Evolutionary conservation across 768 basidiomycete species (phyloP), one percentile per base, ranked within the genome.

Genomic region (Suillus variegatus): DNA sequence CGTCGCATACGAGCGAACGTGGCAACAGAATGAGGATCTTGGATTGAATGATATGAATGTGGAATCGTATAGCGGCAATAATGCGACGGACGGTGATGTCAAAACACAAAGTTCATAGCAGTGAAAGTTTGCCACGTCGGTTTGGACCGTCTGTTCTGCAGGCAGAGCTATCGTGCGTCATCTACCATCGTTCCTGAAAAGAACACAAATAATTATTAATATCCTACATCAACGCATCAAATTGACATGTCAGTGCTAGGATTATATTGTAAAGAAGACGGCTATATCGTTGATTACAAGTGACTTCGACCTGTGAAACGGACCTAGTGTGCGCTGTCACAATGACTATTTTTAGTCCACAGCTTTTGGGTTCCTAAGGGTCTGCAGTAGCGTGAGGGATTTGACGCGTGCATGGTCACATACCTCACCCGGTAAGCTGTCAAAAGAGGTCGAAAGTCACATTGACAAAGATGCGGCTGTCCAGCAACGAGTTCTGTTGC

Each of bases 1-100:
- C 61, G 93, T 91, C 74, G 74, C 77, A 63, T 99, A 99, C 73
- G 92, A 95, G 51, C 83, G 97, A 60, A 87, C 88, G 5, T 92
- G 85, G 81, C 86, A 94, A 52, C 95, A 99, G 81, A 95, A 99
- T 71, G 97, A 99, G 74, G 94, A 95, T 58, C 82, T 99, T 18
- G 97, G 97, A 6, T 76, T 99, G 73, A 94, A 95, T 70, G 93
- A 94, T 71, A 95, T 94, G 75, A 88, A 88, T 70, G 90, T 94
- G 1, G 93, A 94, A 70, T 44, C 18, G 8, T 44, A 44, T 9
- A 9, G 54, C 13, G 70, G 28, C 41, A 68, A 67, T 36, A 51
- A 66, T 36, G 57, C 66, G 60, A 62, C 46, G 40, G 66, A 65
- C 56, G 60, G 28, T 13, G 36, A 20, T 32, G 44, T 52, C 32